Conservation (phyloP, 2,329 filamentous ascomycete genomes). For the Aureobasidium sp. region DNA sequence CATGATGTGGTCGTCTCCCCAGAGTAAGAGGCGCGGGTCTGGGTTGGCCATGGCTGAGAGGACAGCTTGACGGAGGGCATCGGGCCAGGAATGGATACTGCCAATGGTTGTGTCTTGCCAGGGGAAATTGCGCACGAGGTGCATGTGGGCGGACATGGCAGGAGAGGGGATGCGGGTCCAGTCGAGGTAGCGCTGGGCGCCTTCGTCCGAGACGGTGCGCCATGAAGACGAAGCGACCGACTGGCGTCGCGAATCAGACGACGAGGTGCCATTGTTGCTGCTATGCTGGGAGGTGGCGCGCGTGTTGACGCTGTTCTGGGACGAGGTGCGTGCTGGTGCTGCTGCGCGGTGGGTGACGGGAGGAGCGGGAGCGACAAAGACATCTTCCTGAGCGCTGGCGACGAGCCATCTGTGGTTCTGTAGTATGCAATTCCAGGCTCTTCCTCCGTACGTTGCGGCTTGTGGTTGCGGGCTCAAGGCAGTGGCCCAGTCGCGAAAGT, state of each 20-base stretch:
- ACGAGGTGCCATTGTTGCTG: not conserved
- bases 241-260: not conserved
- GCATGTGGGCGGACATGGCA: slow-evolving; percentile 7
- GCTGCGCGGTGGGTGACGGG: not conserved
- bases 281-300: not conserved
- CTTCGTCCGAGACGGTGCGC: slow-evolving; percentile 11
- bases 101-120: slow-evolving; percentile 26
- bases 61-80: slow-evolving; percentile 22
- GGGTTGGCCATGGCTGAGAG: slow-evolving; percentile 26
- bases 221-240: slow-evolving; percentile 11
- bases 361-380: not conserved
- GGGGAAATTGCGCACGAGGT: slow-evolving; percentile 24
- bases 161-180: not conserved
- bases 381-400: not conserved
- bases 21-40: slow-evolving; percentile 25
- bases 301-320: not conserved
- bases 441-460: not conserved
- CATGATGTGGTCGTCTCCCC: slow-evolving; percentile 29
- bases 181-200: slow-evolving; percentile 3
- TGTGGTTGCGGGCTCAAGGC: not conserved
- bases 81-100: slow-evolving; percentile 24
- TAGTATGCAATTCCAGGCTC: not conserved
- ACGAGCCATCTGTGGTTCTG: slow-evolving; percentile 4
- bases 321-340: not conserved
- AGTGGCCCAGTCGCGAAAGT: not conserved